Evolutionary conservation across 75 land plant species (phyloP).

Genomic region (Chamaecyparis obtusa): DNA sequence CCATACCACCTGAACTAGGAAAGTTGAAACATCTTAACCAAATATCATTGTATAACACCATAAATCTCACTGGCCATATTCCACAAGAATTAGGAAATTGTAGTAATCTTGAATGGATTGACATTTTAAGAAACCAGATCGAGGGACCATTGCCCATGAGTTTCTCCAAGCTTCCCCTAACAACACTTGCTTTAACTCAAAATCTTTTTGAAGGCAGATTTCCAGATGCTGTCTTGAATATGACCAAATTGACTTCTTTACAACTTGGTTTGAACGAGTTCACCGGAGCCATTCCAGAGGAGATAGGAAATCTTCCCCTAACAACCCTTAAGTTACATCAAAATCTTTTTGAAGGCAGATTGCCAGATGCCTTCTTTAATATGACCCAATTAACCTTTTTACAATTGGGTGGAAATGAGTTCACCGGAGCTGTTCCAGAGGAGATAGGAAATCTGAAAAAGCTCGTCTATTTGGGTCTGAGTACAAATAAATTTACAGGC

Average conservation of each 20-base stretch:
- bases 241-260: too few species aligned
- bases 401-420: not conserved
- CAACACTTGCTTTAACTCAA: too few species aligned
- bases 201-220: too few species aligned
- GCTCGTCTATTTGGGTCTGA: not conserved
- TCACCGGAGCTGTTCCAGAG: not conserved
- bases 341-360: not conserved
- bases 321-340: not conserved
- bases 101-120: slow-evolving; percentile 40
- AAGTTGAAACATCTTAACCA: slow-evolving; percentile 19
- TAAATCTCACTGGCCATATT: slow-evolving; percentile 43
- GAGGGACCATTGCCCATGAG: not conserved
- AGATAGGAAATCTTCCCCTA: too few species aligned
- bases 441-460: not conserved
- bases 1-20: slow-evolving; percentile 48
- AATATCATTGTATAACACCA: slow-evolving; percentile 61
- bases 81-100: slow-evolving; percentile 64
- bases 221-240: too few species aligned
- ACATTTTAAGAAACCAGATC: slow-evolving; percentile 43
- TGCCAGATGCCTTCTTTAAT: not conserved
- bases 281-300: too few species aligned
- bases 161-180: not conserved
- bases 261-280: too few species aligned
- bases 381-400: not conserved
- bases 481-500: not conserved